Percentiles rank a stretch among this genome's conserved stretches.
phyloP scores from a whole-genome alignment of 805 yeast species.

The Starmerella scarabaei region DNA sequence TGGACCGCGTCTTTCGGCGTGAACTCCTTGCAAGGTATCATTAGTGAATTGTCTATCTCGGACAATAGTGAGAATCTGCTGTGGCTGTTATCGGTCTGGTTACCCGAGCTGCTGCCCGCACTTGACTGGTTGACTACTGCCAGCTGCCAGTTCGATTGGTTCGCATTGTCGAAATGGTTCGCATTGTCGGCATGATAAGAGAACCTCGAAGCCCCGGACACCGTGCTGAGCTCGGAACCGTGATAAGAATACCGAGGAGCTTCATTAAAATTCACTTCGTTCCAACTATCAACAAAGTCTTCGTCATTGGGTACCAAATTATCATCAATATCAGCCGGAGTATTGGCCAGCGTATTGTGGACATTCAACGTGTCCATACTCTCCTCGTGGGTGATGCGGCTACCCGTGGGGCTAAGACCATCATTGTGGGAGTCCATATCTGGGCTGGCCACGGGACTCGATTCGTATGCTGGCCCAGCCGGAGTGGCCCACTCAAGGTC shows the following conservation, averaged over 20 bases:
- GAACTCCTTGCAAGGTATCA: constrained; percentile 32
- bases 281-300: constrained; percentile 3
- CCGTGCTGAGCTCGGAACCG: constrained; percentile 16
- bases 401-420: background rate
- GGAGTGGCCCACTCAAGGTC: constrained; percentile 6
- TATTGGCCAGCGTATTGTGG: constrained; percentile 10
- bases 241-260: constrained; percentile 13
- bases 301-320: background rate
- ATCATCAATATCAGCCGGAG: constrained; percentile 10
- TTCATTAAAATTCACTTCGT: constrained; percentile 6
- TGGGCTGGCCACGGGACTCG: no score
- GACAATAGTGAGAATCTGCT: constrained; percentile 18
- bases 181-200: constrained; percentile 6
- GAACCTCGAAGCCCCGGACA: constrained; percentile 10
- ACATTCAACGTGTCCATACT: constrained; percentile 13
- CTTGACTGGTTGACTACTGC: background rate
- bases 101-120: no score
- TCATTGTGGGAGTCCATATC: no score
- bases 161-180: background rate
- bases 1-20: constrained; percentile 53
- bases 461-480: background rate
- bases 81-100: background rate
- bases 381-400: constrained; percentile 10
- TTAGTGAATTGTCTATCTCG: constrained; percentile 20
- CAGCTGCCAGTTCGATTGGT: background rate